Base-by-base conservation (phyloP, 2,329 filamentous ascomycete species). In the Colletotrichum noveboracense region DNA sequence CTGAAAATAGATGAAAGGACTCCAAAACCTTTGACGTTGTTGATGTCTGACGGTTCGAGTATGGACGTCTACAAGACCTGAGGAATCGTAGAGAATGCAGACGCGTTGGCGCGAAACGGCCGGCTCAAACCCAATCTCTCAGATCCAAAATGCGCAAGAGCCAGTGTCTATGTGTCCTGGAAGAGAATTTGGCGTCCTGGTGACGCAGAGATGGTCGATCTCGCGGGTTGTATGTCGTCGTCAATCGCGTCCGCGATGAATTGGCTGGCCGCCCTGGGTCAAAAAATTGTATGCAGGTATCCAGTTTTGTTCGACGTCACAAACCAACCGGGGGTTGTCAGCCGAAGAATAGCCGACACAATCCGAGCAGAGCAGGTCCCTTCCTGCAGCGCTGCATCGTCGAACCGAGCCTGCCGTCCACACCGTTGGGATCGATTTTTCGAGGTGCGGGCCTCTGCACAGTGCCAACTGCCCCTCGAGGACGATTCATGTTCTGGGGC, bases 201-300 rank as follows among this genome's bases (percentile, higher is more conserved):
- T 7, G 34, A 24, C 30, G 21, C 36, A 48, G 32, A 24, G 24
- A 34, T 52, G 9, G 68, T 38, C 55, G 55, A 38, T 66, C 60
- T 65, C 43, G 58, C 62, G 48, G 48, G 12, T 16, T 32, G 43
- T 52, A n/a, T 16, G 48, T 68, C 10, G 64, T 73, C 64, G 64
- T 73, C 48, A 30, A 38, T 55, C 52, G 34, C 60, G 64, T 43
- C 4, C 56, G 58, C 56, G 55, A 62, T 36, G 64, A 52, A 34
- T 68, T 67, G 26, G 24, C 18, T 67, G 26, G 24, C 18, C 38
- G 38, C 34, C 28, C 66, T 43, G 9, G 58, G 55, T 56, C 70
- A 67, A 75, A 75, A 75, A 75, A 75, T 75, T 73, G 52, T 73
- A 73, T 75, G 70, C 64, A 73, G 26, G 32, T 65, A 65, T 71